phyloP scores from a whole-genome alignment of 2,329 filamentous ascomycete genomes.

The Epichloe sylvatica region DNA sequence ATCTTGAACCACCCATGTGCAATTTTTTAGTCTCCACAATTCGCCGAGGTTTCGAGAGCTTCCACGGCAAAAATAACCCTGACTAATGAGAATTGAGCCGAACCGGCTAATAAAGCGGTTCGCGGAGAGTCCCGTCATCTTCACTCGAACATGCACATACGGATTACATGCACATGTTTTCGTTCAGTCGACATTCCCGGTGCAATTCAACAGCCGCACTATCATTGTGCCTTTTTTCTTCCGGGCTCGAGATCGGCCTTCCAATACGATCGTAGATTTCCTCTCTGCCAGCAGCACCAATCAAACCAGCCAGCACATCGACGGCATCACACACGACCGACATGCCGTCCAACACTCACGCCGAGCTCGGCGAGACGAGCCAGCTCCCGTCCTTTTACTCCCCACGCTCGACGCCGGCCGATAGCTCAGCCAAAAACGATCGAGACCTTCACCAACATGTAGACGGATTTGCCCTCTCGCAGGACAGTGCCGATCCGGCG shows the following conservation, averaged over 20 bases:
- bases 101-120: neutral
- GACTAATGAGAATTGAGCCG: constrained; percentile 2
- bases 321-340: neutral
- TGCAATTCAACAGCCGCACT: neutral
- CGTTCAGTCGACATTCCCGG: neutral
- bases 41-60: neutral
- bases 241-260: neutral
- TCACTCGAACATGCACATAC: no score
- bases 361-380: constrained; percentile 13
- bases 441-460: constrained; percentile 11
- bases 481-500: constrained; percentile 10
- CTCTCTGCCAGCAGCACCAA: neutral
- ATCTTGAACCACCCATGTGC: no score
- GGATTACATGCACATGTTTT: neutral
- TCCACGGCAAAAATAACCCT: neutral
- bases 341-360: constrained; percentile 3
- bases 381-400: constrained; percentile 35
- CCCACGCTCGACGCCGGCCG: constrained; percentile 21
- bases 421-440: constrained; percentile 9
- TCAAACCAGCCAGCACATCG: neutral
- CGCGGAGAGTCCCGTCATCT: neutral
- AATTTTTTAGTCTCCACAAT: no score
- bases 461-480: constrained; percentile 24
- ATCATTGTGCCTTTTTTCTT: neutral
- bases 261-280: neutral